phyloP scores from a whole-genome alignment of 352 stramenopile species.

The Pythium biforme region DNA sequence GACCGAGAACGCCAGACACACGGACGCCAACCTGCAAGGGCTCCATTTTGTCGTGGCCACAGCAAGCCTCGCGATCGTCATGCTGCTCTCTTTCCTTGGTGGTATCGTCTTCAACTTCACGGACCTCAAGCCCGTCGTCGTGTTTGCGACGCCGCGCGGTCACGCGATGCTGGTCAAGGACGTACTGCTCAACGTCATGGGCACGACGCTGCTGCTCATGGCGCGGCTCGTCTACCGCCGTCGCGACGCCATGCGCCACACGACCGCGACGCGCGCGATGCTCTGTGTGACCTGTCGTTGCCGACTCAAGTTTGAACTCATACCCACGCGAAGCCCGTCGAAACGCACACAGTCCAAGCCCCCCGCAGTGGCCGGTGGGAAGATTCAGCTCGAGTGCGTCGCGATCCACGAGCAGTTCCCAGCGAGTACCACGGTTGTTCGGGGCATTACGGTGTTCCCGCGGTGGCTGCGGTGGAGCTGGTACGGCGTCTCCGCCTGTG shows the following conservation, averaged over 20 bases:
- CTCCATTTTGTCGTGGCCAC: neutral
- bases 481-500: neutral
- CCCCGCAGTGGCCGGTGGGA: neutral
- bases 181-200: constrained; percentile 4
- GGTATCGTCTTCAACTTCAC: neutral
- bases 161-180: neutral
- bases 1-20: neutral
- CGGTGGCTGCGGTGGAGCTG: neutral
- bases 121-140: neutral
- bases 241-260: neutral
- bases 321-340: neutral
- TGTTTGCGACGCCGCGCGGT: neutral
- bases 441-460: neutral
- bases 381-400: neutral
- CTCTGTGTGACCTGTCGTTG: neutral
- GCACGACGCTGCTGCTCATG: constrained; percentile 11
- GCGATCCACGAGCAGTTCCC: neutral
- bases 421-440: neutral
- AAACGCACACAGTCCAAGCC: neutral
- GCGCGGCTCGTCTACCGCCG: constrained; percentile 5
- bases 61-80: neutral
- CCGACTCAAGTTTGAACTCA: neutral
- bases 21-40: neutral
- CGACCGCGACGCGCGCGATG: neutral
- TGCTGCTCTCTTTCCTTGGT: neutral